A percentile compares a stretch with the other conserved stretches of the same genome.
Conservation (phyloP, 1,284 basidiomycete species). For the Malassezia sympodialis region DNA sequence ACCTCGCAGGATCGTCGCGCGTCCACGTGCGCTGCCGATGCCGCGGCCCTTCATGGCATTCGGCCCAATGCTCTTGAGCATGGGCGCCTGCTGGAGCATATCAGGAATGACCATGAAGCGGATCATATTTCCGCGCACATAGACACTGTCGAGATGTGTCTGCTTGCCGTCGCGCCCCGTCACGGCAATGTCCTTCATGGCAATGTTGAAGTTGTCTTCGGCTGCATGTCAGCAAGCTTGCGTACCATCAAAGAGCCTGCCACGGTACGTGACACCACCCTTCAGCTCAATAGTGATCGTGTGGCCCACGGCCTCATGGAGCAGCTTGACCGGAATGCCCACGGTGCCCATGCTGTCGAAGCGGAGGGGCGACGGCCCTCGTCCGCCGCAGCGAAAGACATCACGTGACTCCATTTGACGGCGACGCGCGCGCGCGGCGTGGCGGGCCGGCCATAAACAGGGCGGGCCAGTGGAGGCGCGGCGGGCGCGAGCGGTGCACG, state of each 20-base stretch:
- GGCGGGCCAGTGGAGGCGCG: slow-evolving; percentile 6
- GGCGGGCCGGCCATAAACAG: slow-evolving; percentile 1
- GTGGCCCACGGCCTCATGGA: slow-evolving; percentile 66
- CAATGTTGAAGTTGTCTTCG: slow-evolving; percentile 96
- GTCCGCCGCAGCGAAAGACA: not conserved
- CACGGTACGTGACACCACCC: slow-evolving; percentile 90
- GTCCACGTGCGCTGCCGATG: slow-evolving; percentile 93
- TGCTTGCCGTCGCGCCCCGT: slow-evolving; percentile 96
- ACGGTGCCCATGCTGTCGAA: slow-evolving; percentile 32
- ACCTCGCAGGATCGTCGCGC: slow-evolving; percentile 87
- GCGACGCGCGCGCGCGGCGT: not conserved
- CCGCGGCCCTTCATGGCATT: slow-evolving; percentile 97
- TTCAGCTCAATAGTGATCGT: slow-evolving; percentile 95
- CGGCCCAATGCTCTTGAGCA: slow-evolving; percentile 97
- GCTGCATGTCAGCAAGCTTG: slow-evolving; percentile 54
- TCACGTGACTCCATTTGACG: not conserved
- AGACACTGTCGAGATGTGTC: slow-evolving; percentile 97
- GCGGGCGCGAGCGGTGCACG: not conserved
- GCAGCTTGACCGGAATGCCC: slow-evolving; percentile 49
- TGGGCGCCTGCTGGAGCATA: slow-evolving; percentile 97
- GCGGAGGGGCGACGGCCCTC: not conserved
- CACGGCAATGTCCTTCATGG: slow-evolving; percentile 90
- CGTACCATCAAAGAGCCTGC: slow-evolving; percentile 74
- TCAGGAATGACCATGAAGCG: slow-evolving; percentile 96
- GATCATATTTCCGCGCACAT: slow-evolving; percentile 90